Percentiles rank a stretch among this genome's conserved stretches.
Evolutionary conservation across 2,329 filamentous ascomycete species (phyloP).

Genomic region (Fusarium paranaense): DNA sequence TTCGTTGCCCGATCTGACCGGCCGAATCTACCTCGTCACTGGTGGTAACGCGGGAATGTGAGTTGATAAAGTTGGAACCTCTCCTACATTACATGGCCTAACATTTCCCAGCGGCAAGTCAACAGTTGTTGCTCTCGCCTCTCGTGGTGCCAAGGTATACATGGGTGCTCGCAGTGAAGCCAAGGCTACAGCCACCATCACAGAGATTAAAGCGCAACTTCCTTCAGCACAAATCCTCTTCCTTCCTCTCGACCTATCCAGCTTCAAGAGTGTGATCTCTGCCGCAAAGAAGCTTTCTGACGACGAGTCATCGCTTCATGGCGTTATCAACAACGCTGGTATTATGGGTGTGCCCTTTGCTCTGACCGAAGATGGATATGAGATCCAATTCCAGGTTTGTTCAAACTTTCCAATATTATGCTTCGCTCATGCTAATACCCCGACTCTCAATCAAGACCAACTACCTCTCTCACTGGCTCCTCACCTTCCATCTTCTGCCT

Average conservation of each 20-base stretch:
- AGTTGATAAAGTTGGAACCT: constrained; percentile 20
- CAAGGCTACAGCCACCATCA: constrained; percentile 49
- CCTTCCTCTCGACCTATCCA: constrained; percentile 50
- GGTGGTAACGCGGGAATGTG: constrained; percentile 60
- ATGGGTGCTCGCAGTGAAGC: constrained; percentile 51
- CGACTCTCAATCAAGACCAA: constrained; percentile 48
- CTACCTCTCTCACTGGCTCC: constrained; percentile 56
- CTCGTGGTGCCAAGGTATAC: constrained; percentile 55
- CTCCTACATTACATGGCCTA: not conserved
- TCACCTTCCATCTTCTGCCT: constrained; percentile 54
- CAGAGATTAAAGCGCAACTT: constrained; percentile 46
- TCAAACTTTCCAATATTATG: not conserved
- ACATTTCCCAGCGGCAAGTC: constrained; percentile 44
- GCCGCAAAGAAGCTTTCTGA: constrained; percentile 48
- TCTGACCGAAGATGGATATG: constrained; percentile 4
- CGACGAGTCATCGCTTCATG: constrained; percentile 47
- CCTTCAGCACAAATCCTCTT: constrained; percentile 49
- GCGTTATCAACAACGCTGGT: constrained; percentile 56
- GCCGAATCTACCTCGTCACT: constrained; percentile 58
- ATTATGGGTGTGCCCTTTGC: constrained; percentile 50
- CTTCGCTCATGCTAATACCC: not conserved
- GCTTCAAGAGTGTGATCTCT: constrained; percentile 50
- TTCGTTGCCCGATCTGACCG: constrained; percentile 55
- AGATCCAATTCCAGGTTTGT: constrained; percentile 46
- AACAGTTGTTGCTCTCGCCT: constrained; percentile 52